Evolutionary conservation across 306 rosid genomes (phyloP).

Genomic region (Potentilla sterilis): DNA sequence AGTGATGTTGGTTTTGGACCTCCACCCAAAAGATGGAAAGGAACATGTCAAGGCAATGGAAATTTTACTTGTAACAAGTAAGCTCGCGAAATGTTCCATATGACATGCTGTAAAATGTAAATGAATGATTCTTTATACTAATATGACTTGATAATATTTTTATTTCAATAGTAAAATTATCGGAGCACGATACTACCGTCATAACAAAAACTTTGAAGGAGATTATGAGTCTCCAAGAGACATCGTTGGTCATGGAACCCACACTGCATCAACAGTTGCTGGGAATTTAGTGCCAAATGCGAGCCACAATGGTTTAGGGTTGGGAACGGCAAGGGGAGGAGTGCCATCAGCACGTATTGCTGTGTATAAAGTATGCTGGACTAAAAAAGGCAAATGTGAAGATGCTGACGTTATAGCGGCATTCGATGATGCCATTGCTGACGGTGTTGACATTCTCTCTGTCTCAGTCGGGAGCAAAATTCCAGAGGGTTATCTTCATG

Average conservation of each 20-base stretch:
- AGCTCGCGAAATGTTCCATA: too few species aligned
- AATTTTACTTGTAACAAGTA: too few species aligned
- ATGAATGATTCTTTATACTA: too few species aligned
- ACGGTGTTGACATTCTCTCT: slow-evolving; percentile 52
- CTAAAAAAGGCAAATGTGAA: background rate
- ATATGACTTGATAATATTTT: too few species aligned
- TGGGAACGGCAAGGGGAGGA: slow-evolving; percentile 42
- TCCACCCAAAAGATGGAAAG: slow-evolving; percentile 56
- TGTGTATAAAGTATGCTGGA: slow-evolving; percentile 45
- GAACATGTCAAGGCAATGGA: slow-evolving; percentile 29
- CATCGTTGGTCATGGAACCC: slow-evolving; percentile 43
- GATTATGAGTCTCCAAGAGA: slow-evolving; percentile 43
- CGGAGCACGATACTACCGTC: slow-evolving; percentile 41
- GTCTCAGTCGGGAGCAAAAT: slow-evolving; percentile 17
- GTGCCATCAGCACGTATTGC: slow-evolving; percentile 39
- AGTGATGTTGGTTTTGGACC: slow-evolving; percentile 42
- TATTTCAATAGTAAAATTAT: slow-evolving; percentile 36
- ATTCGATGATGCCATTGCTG: slow-evolving; percentile 49
- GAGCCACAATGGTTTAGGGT: slow-evolving; percentile 29
- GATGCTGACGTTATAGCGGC: slow-evolving; percentile 25
- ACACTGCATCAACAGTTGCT: slow-evolving; percentile 45
- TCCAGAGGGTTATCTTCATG: slow-evolving; percentile 16
- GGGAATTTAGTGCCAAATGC: slow-evolving; percentile 34
- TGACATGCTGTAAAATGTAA: too few species aligned
- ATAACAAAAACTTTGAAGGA: background rate